Base-by-base conservation (phyloP, 148 eudicot species). In the Euryodendron excelsum region DNA sequence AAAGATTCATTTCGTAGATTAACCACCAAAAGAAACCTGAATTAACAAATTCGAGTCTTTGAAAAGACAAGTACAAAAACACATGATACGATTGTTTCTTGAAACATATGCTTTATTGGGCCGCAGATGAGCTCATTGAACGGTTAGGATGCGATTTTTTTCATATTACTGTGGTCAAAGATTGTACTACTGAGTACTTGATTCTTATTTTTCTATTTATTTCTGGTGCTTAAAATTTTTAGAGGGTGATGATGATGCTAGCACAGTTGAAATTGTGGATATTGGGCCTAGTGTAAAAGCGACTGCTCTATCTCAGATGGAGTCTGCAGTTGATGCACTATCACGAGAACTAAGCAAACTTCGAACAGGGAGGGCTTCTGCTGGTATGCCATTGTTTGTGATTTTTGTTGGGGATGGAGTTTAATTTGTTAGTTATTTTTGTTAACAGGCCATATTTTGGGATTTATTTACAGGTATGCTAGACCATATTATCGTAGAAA, bases 401-500 rank as follows among this genome's bases (percentile, higher is more conserved):
- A 68, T 56, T 31, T 56, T 45, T 37, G 18, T 15, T 39, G 5
- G 52, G 21, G 27, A 30, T 59, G 61, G 15, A 48, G 52, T 58
- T 59, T 10, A 52, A 25, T 15, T 61, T 72, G 31, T 64, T 64
- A 45, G 36, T 33, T 33, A 58, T 45, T 61, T 81, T 65, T 27
- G 18, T 76, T 73, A 41, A 48, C 60, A 64, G 12, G 27, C 15
- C n/a, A 7, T 47, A 37, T 3, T 77, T 59, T 69, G 36, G 23
- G 20, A 10, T 72, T 34, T 60, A 7, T 82, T 41, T 86, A 77
- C 87, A 95, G 99, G 99, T 61, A 95, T 95, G 94, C 90, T 95
- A 50, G 99, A 95, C 73, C 99, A 95, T 78, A 93, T 95, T 69
- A 89, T 95, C 47, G 98, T 95, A 63, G 97, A 93, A 82, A 83